These are phyloP conservation scores for Trichomonascus vanleenenianus DNA, from an alignment of 805 yeast species.

Conservation along the genomic window DNA sequence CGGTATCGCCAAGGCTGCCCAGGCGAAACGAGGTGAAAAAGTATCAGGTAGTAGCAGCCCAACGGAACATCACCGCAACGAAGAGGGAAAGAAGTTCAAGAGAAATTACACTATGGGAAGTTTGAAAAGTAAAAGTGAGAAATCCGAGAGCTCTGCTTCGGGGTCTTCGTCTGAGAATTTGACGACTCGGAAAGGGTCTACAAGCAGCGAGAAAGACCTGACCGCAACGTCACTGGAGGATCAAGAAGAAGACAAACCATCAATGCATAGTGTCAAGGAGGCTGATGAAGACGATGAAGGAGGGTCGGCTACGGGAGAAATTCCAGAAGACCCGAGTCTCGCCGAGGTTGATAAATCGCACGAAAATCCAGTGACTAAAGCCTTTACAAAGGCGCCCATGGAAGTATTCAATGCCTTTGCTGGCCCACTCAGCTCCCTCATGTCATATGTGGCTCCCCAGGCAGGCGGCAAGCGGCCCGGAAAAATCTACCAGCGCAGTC, in stretches of 20 bases:
- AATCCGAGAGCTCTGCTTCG: background rate
- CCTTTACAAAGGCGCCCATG: background rate
- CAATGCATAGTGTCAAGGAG: slow-evolving; percentile 19
- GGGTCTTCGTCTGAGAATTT: background rate
- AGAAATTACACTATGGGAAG: too few species aligned
- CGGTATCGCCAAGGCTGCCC: slow-evolving; percentile 49
- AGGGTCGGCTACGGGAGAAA: slow-evolving; percentile 5
- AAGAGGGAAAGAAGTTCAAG: background rate
- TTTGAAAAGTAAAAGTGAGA: background rate
- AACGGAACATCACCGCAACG: too few species aligned
- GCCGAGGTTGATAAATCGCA: background rate
- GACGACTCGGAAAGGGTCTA: too few species aligned
- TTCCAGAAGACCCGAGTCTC: slow-evolving; percentile 8
- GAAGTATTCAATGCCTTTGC: slow-evolving; percentile 9
- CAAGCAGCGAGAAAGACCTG: background rate
- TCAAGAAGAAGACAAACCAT: background rate
- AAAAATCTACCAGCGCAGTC: slow-evolving; percentile 23
- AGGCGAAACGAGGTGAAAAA: slow-evolving; percentile 23
- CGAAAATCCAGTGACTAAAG: background rate
- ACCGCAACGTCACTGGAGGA: background rate
- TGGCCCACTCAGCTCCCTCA: slow-evolving; percentile 16
- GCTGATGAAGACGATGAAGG: slow-evolving; percentile 1
- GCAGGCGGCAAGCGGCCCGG: slow-evolving; percentile 19
- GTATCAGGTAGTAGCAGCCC: background rate
- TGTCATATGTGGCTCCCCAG: slow-evolving; percentile 27